phyloP scores from a whole-genome alignment of 2,329 filamentous ascomycete species.

The Colletotrichum karsti region DNA sequence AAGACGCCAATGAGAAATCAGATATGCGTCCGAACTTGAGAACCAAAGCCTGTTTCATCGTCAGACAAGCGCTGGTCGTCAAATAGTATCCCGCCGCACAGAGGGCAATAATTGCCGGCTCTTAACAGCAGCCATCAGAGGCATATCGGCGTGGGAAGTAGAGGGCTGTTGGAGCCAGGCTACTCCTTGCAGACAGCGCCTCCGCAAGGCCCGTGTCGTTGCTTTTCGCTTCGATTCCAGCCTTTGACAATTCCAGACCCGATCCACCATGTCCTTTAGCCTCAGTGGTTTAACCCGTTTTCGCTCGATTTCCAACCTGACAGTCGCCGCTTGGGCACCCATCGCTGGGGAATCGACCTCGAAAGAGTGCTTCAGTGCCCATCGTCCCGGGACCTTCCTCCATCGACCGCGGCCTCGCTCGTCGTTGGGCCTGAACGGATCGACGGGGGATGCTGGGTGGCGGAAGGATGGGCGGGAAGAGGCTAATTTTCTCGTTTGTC shows the following conservation, averaged over 20 bases:
- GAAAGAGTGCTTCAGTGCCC: not conserved
- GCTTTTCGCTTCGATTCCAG: slow-evolving; percentile 22
- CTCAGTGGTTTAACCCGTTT: slow-evolving; percentile 1
- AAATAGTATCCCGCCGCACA: not conserved
- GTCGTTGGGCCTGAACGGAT: slow-evolving; percentile 27
- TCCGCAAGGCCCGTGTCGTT: slow-evolving; percentile 10
- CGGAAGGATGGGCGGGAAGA: slow-evolving; percentile 11
- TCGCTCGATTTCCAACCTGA: slow-evolving; percentile 20
- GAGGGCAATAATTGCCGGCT: not conserved
- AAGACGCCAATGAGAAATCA: slow-evolving; percentile 13
- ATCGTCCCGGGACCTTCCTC: not conserved
- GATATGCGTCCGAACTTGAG: not conserved
- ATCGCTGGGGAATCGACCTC: slow-evolving; percentile 2
- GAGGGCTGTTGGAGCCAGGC: slow-evolving; percentile 19
- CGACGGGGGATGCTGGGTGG: slow-evolving; percentile 12
- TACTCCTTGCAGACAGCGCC: slow-evolving; percentile 16
- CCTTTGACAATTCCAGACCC: slow-evolving; percentile 18
- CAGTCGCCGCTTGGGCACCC: slow-evolving; percentile 28
- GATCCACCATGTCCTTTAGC: slow-evolving; percentile 14
- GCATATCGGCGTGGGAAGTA: slow-evolving; percentile 1
- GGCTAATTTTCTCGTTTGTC: not conserved
- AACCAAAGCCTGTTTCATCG: slow-evolving; percentile 25
- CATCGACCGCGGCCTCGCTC: not conserved
- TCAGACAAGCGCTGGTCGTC: not conserved
- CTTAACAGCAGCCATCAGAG: slow-evolving; percentile 16